Base-by-base conservation (phyloP, 345 rosid genomes). In the Gossypium anomalum region DNA sequence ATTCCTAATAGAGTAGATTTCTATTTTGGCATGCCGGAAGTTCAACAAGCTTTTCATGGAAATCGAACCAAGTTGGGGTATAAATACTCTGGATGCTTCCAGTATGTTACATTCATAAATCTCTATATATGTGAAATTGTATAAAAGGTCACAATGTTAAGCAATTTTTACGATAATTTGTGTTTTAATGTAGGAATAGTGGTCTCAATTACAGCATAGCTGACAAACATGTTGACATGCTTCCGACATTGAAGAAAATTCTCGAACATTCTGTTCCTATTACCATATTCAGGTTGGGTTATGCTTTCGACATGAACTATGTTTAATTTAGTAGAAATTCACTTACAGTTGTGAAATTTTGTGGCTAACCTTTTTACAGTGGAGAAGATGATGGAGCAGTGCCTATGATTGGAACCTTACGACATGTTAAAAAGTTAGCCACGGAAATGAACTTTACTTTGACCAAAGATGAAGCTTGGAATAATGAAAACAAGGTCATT, bases 221-320 rank as follows among this genome's bases (percentile, higher is more conserved):
- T 34, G 64, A 29, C 14, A 8, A 2, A 20, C 5, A 10, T 38
- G 38, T 10, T 11, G 74, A 55, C 49, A 71, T 71, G 52, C 74
- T 71, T 4, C 74, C 52, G 2, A 22, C 29, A 11, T 41, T 70
- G 59, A 70, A 55, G 58, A 7, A 51, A 55, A 71, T 55, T 52
- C 49, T 53, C 7, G 12, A n/a, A 71, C 63, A 34, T 1, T 38
- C 27, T 20, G 43, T 71, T 71, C 10, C 45, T 0, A 53, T 70
- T 51, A 70, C 62, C 5, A 56, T 49, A 53, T 27, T 70, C 48
- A 70, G 72, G 72, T 56, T 9, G 60, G 27, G 4, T 20, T 56
- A 20, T 20, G 25, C 23, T 56, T 56, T 23, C 9, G 23, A 9
- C 13, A 56, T 56, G 27, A 56, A 20, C 60, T 10, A 7, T 49